Evolutionary conservation across 169 alveolate species (phyloP).

Genomic region (Fabrea salina): DNA sequence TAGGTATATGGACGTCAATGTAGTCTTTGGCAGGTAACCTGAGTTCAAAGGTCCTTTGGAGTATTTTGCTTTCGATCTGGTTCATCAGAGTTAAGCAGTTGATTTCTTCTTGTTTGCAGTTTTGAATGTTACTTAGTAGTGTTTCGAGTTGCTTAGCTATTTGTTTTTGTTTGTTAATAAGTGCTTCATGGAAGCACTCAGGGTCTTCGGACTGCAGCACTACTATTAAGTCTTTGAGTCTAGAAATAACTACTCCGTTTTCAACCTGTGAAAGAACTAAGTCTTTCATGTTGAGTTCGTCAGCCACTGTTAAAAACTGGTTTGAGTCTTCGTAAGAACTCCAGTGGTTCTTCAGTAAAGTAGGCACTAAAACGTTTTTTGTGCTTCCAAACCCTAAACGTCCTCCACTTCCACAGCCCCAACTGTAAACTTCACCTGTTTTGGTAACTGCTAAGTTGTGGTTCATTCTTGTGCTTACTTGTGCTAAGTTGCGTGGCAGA

Average conservation of each 20-base stretch:
- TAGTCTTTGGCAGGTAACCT: conserved; percentile 15
- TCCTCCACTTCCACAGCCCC: conserved; percentile 66
- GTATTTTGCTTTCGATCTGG: conserved; percentile 12
- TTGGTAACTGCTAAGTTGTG: conserved; percentile 65
- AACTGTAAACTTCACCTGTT: conserved; percentile 56
- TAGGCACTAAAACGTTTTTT: background rate
- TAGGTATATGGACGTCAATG: background rate
- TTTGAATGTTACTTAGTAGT: background rate
- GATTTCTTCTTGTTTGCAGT: background rate
- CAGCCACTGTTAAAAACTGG: background rate
- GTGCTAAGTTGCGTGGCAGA: background rate
- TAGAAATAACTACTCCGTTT: conserved; percentile 24
- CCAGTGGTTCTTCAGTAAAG: conserved; percentile 20
- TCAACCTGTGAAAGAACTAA: conserved; percentile 16
- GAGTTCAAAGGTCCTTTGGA: conserved; percentile 19
- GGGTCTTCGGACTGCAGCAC: conserved; percentile 17
- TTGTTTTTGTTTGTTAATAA: background rate
- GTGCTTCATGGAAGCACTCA: background rate
- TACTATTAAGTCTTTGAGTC: conserved; percentile 17
- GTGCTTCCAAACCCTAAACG: conserved; percentile 31
- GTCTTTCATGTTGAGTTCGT: conserved; percentile 16
- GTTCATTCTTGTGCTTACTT: conserved; percentile 57
- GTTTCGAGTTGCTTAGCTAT: background rate
- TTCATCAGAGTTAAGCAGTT: background rate
- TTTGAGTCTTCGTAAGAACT: background rate